phyloP scores from a whole-genome alignment of 2,329 filamentous ascomycete species.

The Fusarium floridanum region DNA sequence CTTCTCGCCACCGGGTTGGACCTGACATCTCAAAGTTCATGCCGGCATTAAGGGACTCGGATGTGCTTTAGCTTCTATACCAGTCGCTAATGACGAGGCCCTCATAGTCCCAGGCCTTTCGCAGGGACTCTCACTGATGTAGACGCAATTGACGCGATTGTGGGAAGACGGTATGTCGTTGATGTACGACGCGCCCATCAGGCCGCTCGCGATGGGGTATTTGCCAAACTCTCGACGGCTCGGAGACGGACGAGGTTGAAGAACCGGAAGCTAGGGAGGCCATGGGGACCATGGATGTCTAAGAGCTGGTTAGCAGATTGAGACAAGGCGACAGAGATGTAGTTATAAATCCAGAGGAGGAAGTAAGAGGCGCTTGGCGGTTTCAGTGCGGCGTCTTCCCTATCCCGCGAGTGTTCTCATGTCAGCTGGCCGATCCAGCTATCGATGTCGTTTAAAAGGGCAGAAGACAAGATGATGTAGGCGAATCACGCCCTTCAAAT shows the following conservation, averaged over 20 bases:
- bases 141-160: no score
- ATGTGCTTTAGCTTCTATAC: no score
- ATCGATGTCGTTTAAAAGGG: not conserved
- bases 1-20: no score
- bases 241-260: not conserved
- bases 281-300: not conserved
- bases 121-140: no score
- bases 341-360: not conserved
- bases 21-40: no score
- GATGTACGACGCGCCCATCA: not conserved
- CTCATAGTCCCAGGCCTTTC: no score
- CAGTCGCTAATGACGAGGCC: no score
- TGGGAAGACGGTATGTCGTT: not conserved
- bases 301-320: no score
- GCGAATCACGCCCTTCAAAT: not conserved
- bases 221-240: no score
- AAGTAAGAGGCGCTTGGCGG: not conserved
- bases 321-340: not conserved
- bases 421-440: not conserved
- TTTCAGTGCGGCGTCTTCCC: not conserved
- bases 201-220: not conserved
- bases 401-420: not conserved
- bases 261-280: not conserved
- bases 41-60: no score
- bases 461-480: not conserved